Percentiles rank a stretch among this genome's conserved stretches.
phyloP scores from a whole-genome alignment of 225 moss, liverwort and hornwort species.

The Pseudoscleropodium purum region DNA sequence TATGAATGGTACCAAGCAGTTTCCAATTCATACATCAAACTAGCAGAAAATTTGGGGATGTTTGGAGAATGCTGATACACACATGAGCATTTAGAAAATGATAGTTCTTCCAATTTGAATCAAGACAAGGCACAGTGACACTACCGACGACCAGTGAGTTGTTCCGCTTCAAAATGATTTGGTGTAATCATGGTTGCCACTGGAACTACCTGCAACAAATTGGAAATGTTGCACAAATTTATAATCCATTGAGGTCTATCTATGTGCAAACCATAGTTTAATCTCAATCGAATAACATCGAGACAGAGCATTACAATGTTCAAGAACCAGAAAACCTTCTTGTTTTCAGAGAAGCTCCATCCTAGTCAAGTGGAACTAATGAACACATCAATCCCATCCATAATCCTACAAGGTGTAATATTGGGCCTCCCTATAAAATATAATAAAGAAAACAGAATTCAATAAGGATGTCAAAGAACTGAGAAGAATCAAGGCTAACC shows the following conservation, averaged over 20 bases:
- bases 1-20: not conserved
- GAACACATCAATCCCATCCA: not conserved
- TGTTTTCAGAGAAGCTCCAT: not conserved
- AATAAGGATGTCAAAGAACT: not conserved
- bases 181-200: conserved; percentile 76
- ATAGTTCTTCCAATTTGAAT: not conserved
- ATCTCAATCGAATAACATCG: not conserved
- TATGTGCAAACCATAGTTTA: not conserved
- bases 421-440: not conserved
- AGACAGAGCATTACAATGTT: not conserved
- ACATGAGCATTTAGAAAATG: not conserved
- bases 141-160: conserved; percentile 68
- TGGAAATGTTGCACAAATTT: not conserved
- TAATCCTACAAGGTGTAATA: not conserved
- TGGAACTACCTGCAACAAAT: conserved; percentile 51
- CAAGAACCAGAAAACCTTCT: not conserved
- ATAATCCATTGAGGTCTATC: not conserved
- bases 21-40: not conserved
- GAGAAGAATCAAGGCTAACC: not conserved
- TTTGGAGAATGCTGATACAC: not conserved
- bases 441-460: not conserved
- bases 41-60: not conserved
- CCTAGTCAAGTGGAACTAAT: not conserved
- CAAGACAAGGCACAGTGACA: not conserved
- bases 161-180: conserved; percentile 86